Evolutionary conservation across 1,284 basidiomycete genomes (phyloP), one percentile per base, ranked within the genome.

Genomic region (Omphalotus olearius): DNA sequence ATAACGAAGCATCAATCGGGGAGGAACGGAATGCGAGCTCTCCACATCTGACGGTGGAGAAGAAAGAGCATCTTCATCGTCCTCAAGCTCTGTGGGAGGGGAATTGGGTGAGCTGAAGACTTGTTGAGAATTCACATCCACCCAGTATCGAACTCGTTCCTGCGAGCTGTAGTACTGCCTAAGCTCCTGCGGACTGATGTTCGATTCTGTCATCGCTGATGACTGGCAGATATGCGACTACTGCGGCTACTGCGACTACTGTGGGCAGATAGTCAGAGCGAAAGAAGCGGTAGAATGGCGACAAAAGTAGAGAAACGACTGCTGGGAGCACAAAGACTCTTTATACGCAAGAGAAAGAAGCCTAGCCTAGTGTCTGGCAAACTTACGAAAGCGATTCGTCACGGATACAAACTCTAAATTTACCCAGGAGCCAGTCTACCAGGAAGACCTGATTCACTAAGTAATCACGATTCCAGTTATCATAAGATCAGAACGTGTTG

Each of bases 1-100:
- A 61, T 81, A 88, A 52, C 77, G 76, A 56, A 88, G 67, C 54
- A 86, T 67, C 82, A 88, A 86, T 58, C 77, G 81, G 4, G 85
- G 86, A 2, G 85, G 85, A 6, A 81, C 57, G 0, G 85, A 88
- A 60, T 76, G 74, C n/a, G 74, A 71, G 64, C 83, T 87, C 58
- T 74, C 81, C 0, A 72, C 75, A 55, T 85, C 85, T 17, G 83
- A 85, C 33, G 69, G 66, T 4, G 74, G 70, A 20, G 77, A 72
- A 33, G 71, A 72, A 17, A 72, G 73, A 11, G 74, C 69, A 55
- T 58, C 69, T 58, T 72, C 70, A 13, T 69, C 70, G 20, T 74
- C 70, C 44, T 78, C 76, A 13, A 78, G 61, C 44, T 74, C 68
- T 18, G 81, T 76, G 2, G 83, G 83, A 2, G 83, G 75, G 18